These are phyloP conservation scores for Coemansia sp. DNA, from an alignment of 192 early-diverging fungal genomes.

Conservation along the genomic window DNA sequence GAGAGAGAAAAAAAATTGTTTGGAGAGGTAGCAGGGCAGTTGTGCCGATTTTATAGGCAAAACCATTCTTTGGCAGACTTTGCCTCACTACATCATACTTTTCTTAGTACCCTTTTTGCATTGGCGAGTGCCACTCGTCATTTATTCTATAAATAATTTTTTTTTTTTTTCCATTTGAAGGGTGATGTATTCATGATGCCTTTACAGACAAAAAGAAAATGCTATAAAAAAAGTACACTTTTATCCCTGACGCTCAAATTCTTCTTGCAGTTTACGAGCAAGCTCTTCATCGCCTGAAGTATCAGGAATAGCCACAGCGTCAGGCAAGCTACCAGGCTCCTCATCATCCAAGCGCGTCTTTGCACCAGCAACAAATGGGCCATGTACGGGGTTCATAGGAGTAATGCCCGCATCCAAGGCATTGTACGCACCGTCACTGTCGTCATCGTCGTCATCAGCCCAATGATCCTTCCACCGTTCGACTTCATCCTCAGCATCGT, in stretches of 20 bases:
- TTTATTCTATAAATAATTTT: too few species aligned
- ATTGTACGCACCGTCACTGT: conserved; percentile 11
- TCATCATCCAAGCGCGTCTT: background rate
- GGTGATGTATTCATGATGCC: background rate
- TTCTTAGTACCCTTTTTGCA: too few species aligned
- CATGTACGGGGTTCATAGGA: background rate
- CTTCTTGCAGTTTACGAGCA: conserved; percentile 48
- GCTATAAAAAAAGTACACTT: too few species aligned
- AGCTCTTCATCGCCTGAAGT: conserved; percentile 51
- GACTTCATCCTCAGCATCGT: conserved; percentile 50
- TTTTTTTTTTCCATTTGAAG: too few species aligned
- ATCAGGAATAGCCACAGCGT: conserved; percentile 25
- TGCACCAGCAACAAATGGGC: background rate
- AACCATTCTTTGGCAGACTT: too few species aligned
- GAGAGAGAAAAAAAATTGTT: too few species aligned
- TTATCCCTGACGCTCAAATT: conserved; percentile 40
- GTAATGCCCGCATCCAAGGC: background rate
- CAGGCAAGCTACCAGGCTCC: background rate
- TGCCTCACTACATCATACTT: too few species aligned
- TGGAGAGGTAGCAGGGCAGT: too few species aligned
- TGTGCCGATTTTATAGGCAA: too few species aligned
- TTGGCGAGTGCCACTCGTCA: too few species aligned
- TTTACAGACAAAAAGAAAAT: background rate
- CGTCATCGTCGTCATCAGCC: conserved; percentile 31
- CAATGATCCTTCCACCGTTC: conserved; percentile 48